Base-by-base conservation (phyloP, 768 basidiomycete species). In the Leucosporidium scottii region DNA sequence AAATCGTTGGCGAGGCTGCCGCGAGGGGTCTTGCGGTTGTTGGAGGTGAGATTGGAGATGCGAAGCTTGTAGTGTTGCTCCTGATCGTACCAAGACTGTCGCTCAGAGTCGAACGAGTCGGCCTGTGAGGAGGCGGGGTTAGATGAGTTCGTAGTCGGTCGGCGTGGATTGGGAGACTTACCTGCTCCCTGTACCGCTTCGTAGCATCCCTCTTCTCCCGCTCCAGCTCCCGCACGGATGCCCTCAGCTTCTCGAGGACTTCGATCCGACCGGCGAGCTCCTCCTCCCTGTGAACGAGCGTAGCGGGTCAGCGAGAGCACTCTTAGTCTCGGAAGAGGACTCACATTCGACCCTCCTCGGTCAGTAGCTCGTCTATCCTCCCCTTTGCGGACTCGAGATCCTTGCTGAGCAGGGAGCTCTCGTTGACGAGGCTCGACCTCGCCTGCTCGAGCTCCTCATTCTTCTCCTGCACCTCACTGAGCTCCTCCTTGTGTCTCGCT, bases 41-140 rank as follows among this genome's bases (percentile, higher is more conserved):
- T 82, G 69, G 89, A 85, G 10, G 84, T 81, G 49, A 92, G 84
- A 12, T 87, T 88, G 75, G 89, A 87, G 61, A 93, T 91, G 67
- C 90, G 89, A 55, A 89, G 88, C 79, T 91, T 92, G 71, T 93
- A 86, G 78, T 92, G 91, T 76, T 93, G 89, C 75, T 94, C 91
- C 75, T 90, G 91, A 78, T 93, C 91, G 75, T 91, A 91, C 78
- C 92, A 89, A 21, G 90, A 84, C 77, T 93, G 90, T 44, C 92
- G 87, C 78, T 94, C 92, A 12, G 90, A 88, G 75, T 94, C 92
- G 76, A 93, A 93, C 4, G 88, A 88, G 23, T 85, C 81, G n/a
- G 86, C 87, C 91, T 93, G 75, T 34, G 66, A 34, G 60, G 65
- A 66, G 66, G 70, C 65, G 71, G 69, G 65, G 70, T 69, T 59